phyloP scores from a whole-genome alignment of 2,329 filamentous ascomycete species.

The Scytalidium sp. region DNA sequence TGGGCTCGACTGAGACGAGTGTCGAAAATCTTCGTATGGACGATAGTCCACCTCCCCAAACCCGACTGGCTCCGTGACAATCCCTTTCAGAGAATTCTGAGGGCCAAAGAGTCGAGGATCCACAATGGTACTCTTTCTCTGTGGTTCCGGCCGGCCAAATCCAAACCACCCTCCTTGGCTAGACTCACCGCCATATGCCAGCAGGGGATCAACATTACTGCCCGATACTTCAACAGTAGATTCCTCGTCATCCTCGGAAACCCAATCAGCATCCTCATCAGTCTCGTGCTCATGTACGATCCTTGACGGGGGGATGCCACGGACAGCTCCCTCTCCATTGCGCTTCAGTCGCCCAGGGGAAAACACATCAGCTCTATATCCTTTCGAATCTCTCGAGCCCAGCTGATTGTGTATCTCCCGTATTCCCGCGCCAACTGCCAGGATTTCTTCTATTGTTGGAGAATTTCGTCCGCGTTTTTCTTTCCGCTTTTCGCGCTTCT shows the following conservation, averaged over 20 bases:
- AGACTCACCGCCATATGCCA: slow-evolving; percentile 55
- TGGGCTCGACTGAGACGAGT: slow-evolving; percentile 7
- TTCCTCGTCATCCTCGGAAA: slow-evolving; percentile 49
- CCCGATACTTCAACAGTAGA: too few species aligned
- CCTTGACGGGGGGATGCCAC: slow-evolving; percentile 23
- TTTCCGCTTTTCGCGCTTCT: background rate
- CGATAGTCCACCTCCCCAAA: slow-evolving; percentile 41
- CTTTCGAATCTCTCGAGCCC: slow-evolving; percentile 24
- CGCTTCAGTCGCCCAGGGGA: slow-evolving; percentile 4
- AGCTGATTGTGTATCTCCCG: slow-evolving; percentile 37
- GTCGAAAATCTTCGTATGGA: slow-evolving; percentile 25
- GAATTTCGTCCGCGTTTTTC: background rate
- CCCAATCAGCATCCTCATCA: slow-evolving; percentile 53
- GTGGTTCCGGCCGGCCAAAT: slow-evolving; percentile 26
- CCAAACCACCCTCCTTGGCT: slow-evolving; percentile 28
- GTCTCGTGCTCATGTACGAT: slow-evolving; percentile 25
- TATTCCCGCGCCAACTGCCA: slow-evolving; percentile 44
- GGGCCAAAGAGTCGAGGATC: slow-evolving; percentile 59
- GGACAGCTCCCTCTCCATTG: slow-evolving; percentile 11
- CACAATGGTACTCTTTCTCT: slow-evolving; percentile 47
- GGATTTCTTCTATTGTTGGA: slow-evolving; percentile 41
- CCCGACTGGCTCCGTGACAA: slow-evolving; percentile 53
- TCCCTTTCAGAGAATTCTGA: slow-evolving; percentile 56
- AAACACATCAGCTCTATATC: slow-evolving; percentile 14
- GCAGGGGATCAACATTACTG: slow-evolving; percentile 50